phyloP scores from a whole-genome alignment of 257 asterid genomes.

The Nicotiana knightiana region DNA sequence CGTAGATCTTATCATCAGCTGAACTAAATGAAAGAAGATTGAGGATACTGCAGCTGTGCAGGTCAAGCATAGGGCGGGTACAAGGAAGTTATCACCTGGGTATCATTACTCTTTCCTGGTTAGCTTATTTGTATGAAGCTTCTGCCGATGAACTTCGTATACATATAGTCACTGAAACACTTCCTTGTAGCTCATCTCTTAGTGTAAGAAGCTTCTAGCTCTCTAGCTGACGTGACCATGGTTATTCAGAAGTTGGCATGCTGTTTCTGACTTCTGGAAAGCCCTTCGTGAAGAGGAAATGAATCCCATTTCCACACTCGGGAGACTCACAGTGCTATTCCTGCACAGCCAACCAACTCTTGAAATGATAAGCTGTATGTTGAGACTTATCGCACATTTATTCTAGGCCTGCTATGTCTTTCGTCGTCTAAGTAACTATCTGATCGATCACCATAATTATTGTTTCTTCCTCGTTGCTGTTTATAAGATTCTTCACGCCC shows the following conservation, averaged over 20 bases:
- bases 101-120: not conserved
- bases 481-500: conserved; percentile 38
- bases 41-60: not conserved
- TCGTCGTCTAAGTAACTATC: conserved; percentile 48
- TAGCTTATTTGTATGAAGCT: not conserved
- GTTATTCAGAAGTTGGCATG: not conserved
- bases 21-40: not conserved
- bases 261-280: not conserved
- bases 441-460: conserved; percentile 22
- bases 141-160: not conserved
- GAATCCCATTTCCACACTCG: not conserved
- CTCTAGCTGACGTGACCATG: not conserved
- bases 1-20: not conserved
- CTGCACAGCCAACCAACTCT: not conserved
- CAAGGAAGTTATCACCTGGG: not conserved
- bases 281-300: not conserved
- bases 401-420: conserved; percentile 48
- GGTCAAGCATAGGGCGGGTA: not conserved
- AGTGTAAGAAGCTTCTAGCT: not conserved
- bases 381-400: conserved; percentile 52
- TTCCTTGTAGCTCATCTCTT: not conserved
- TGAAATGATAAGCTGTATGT: not conserved
- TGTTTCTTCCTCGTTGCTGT: conserved; percentile 42
- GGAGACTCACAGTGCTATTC: not conserved
- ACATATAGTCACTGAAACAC: not conserved